A percentile compares a stretch with the other conserved stretches of the same genome.
Evolutionary conservation across 2,329 filamentous ascomycete genomes (phyloP).

Genomic region (Calonectria pseudoreteaudii): DNA sequence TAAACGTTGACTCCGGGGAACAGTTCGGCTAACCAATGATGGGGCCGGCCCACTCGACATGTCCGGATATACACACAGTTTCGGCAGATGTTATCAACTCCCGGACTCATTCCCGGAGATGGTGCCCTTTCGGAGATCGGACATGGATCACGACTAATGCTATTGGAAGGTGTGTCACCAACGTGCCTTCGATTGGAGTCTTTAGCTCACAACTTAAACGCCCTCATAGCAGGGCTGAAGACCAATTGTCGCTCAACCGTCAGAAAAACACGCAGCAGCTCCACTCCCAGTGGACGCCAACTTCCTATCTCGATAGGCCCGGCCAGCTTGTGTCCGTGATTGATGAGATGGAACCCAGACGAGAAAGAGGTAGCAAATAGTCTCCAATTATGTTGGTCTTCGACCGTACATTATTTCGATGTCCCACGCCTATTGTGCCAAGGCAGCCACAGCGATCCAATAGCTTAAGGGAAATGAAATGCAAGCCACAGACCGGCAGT

Average conservation of each 20-base stretch:
- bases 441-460: neutral
- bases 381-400: neutral
- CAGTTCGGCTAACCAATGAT: neutral
- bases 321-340: fast-evolving
- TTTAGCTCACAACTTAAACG: neutral
- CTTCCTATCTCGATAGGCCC: neutral
- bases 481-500: neutral
- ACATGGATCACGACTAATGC: neutral
- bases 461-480: neutral
- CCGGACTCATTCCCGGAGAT: neutral
- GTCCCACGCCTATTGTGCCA: neutral
- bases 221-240: neutral
- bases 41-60: neutral
- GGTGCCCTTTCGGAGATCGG: neutral
- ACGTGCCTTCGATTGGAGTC: neutral
- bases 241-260: neutral
- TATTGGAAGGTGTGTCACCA: neutral
- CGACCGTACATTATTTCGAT: neutral
- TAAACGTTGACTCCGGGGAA: neutral
- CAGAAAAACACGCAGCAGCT: neutral
- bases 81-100: neutral
- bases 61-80: neutral
- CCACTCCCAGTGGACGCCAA: neutral
- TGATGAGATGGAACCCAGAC: neutral
- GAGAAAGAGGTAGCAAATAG: neutral